Evolutionary conservation across 306 rosid species (phyloP).

Genomic region (Morella rubra): DNA sequence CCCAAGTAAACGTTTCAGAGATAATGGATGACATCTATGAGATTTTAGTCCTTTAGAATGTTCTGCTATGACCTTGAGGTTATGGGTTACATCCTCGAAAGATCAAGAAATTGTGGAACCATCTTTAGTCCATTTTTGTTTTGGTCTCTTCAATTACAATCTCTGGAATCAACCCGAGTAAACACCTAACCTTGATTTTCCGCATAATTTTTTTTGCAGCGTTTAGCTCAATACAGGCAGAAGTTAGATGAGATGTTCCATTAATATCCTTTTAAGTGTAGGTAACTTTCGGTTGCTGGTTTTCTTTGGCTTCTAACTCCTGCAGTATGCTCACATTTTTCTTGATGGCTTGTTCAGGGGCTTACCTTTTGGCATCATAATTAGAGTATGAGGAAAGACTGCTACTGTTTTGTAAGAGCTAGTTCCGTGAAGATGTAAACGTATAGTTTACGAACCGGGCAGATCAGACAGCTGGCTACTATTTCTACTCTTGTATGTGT

Average conservation of each 20-base stretch:
- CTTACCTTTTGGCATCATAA: conserved; percentile 7
- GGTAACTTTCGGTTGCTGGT: conserved; percentile 26
- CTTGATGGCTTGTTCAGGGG: conserved; percentile 21
- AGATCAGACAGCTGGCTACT: conserved; percentile 23
- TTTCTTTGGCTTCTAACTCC: conserved; percentile 5
- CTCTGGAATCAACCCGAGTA: neutral
- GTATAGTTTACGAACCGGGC: conserved; percentile 2
- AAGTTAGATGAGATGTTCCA: conserved; percentile 53
- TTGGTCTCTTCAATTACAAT: neutral
- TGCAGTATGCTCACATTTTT: neutral
- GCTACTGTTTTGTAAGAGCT: neutral
- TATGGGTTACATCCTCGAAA: neutral
- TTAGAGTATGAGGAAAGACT: conserved; percentile 8
- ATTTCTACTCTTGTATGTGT: neutral
- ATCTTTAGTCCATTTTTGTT: neutral
- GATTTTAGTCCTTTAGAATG: neutral
- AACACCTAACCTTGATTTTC: conserved; percentile 2
- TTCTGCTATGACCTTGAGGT: neutral
- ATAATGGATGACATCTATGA: neutral
- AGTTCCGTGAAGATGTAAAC: neutral
- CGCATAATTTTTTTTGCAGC: conserved; percentile 36
- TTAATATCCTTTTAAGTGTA: conserved; percentile 16
- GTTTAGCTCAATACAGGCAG: conserved; percentile 64
- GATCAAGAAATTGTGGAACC: neutral
- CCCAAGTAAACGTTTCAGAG: neutral